phyloP scores from a whole-genome alignment of 345 rosid genomes.

The Orychophragmus violaceus region DNA sequence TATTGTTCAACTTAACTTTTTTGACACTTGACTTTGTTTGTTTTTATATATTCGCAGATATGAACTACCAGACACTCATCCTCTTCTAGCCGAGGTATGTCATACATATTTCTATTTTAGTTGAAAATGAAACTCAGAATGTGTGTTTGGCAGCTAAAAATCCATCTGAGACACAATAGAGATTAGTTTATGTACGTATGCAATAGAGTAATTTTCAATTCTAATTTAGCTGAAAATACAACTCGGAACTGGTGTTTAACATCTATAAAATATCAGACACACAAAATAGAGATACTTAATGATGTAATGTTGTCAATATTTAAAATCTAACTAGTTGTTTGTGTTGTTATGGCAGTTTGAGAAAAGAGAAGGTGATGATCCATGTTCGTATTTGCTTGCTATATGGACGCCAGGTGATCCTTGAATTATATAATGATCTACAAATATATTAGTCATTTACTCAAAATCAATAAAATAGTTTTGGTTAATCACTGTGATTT shows the following conservation, averaged over 20 bases:
- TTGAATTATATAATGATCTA: neutral
- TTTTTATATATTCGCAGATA: conserved; percentile 47
- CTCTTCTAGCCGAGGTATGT: conserved; percentile 70
- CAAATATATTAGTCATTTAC: neutral
- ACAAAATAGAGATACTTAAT: neutral
- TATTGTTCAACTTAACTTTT: neutral
- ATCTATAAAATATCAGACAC: neutral
- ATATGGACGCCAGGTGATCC: conserved; percentile 94
- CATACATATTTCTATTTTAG: neutral
- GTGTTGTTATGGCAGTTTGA: conserved; percentile 55
- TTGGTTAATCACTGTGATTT: neutral
- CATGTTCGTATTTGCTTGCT: conserved; percentile 78
- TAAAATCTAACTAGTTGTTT: conserved; percentile 8
- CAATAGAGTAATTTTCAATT: too few relatives aligned
- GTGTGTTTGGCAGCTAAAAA: neutral
- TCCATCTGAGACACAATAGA: neutral
- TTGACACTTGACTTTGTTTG: neutral
- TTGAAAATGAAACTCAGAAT: neutral
- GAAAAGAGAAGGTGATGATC: conserved; percentile 73
- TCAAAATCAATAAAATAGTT: neutral
- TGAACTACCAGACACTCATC: conserved; percentile 85
- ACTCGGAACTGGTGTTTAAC: neutral
- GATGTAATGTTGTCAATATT: neutral
- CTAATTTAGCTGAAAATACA: too few relatives aligned
- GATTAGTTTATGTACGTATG: neutral